Conservation (phyloP, 176 grass and related monocot species). For the Triticum dicoccoides region DNA sequence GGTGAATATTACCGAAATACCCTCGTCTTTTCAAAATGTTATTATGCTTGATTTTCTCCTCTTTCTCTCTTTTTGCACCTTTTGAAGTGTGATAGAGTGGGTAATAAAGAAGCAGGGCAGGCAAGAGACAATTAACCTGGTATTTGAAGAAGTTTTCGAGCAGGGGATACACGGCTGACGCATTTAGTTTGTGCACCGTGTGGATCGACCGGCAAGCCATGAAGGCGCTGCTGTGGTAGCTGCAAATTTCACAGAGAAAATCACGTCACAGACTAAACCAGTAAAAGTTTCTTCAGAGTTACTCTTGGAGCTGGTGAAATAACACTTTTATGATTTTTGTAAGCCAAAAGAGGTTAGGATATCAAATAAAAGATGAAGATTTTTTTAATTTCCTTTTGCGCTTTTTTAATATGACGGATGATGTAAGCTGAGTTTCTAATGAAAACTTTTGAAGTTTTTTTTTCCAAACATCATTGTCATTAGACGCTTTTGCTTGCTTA, state of each 20-base stretch:
- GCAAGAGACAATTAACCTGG: constrained; percentile 43
- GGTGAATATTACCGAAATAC: neutral
- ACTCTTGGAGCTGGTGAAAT: neutral
- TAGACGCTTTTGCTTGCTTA: too few relatives aligned
- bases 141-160: constrained; percentile 83
- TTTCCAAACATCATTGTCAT: too few relatives aligned
- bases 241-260: constrained; percentile 36
- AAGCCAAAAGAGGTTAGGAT: neutral
- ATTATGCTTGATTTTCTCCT: neutral
- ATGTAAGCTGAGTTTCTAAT: too few relatives aligned
- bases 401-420: too few relatives aligned
- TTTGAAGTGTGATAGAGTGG: too few relatives aligned
- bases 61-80: too few relatives aligned
- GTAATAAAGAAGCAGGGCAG: neutral
- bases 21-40: neutral
- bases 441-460: too few relatives aligned
- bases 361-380: too few relatives aligned
- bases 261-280: neutral
- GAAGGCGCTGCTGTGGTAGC: constrained; percentile 80
- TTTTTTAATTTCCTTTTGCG: too few relatives aligned
- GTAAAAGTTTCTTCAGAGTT: neutral
- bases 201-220: constrained; percentile 61
- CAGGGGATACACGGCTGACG: constrained; percentile 61
- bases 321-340: neutral
- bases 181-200: constrained; percentile 63